A percentile compares a stretch with the other conserved stretches of the same genome.
Evolutionary conservation across 306 rosid genomes (phyloP).

Genomic region (Vachellia collinsii): DNA sequence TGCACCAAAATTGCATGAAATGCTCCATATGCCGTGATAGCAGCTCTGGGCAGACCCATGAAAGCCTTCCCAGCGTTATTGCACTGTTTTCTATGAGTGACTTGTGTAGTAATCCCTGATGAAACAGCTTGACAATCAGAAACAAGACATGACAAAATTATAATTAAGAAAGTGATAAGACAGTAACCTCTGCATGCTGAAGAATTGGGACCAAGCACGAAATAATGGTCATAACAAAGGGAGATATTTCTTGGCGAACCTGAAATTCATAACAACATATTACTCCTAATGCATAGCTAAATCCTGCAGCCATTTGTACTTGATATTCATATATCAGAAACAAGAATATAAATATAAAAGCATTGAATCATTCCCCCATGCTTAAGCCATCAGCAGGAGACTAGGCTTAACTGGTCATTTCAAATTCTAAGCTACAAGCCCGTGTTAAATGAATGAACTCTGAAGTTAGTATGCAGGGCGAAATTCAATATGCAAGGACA

Average conservation of each 20-base stretch:
- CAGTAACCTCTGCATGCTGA: constrained; percentile 82
- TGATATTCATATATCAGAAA: constrained; percentile 15
- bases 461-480: not conserved
- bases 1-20: constrained; percentile 98
- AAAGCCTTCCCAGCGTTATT: constrained; percentile 97
- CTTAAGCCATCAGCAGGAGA: not conserved
- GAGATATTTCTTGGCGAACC: constrained; percentile 95
- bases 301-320: constrained; percentile 13
- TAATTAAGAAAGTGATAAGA: constrained; percentile 30
- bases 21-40: constrained; percentile 98
- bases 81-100: constrained; percentile 96
- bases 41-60: constrained; percentile 97
- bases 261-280: constrained; percentile 45
- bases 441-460: not conserved
- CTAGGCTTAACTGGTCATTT: not conserved
- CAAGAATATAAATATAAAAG: constrained; percentile 17
- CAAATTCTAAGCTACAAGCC: constrained; percentile 12
- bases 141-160: constrained; percentile 32
- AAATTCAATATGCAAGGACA: constrained; percentile 14
- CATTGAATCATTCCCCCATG: not conserved
- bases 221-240: constrained; percentile 72
- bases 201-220: constrained; percentile 88
- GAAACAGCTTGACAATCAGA: constrained; percentile 40
- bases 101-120: constrained; percentile 83
- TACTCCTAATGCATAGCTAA: not conserved